phyloP scores from a whole-genome alignment of 108 stramenopile genomes.

The Cyclostephanos invisitatus region DNA sequence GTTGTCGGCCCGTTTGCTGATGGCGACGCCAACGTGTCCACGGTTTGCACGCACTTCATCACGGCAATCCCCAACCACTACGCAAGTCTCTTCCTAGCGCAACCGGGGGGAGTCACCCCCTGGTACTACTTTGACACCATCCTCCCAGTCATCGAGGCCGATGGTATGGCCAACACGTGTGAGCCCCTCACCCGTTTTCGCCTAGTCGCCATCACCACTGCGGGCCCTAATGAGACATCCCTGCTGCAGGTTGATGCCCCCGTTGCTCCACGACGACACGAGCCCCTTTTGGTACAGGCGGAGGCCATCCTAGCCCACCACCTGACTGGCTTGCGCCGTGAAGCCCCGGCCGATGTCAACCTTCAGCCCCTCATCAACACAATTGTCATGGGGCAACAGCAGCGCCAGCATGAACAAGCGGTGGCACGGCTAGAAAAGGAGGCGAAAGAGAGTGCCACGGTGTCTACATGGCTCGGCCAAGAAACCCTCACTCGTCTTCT shows the following conservation, averaged over 20 bases:
- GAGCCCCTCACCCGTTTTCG: constrained; percentile 13
- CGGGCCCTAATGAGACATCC: neutral
- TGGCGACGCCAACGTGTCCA: no score
- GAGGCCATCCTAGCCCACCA: constrained; percentile 2
- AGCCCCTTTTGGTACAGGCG: constrained; percentile 1
- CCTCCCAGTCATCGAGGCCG: constrained; percentile 14
- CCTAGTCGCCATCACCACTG: constrained; percentile 40
- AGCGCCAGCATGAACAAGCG: constrained; percentile 12
- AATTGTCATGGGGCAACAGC: constrained; percentile 10
- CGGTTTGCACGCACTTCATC: no score
- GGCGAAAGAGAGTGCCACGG: constrained; percentile 3
- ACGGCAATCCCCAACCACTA: no score
- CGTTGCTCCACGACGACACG: neutral
- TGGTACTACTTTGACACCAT: constrained; percentile 5
- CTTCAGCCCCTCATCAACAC: neutral
- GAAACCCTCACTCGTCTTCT: neutral
- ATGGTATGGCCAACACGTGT: constrained; percentile 3
- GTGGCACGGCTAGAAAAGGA: constrained; percentile 2
- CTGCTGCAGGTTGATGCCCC: constrained; percentile 1
- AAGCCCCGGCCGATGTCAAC: neutral
- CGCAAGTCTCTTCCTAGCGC: constrained; percentile 10
- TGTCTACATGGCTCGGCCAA: constrained; percentile 3
- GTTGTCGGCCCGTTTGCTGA: constrained; percentile 5
- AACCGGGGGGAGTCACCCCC: constrained; percentile 14
- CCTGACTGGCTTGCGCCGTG: constrained; percentile 4